Conservation (phyloP, 441 rosid genomes). For the Syzygium malaccense region DNA sequence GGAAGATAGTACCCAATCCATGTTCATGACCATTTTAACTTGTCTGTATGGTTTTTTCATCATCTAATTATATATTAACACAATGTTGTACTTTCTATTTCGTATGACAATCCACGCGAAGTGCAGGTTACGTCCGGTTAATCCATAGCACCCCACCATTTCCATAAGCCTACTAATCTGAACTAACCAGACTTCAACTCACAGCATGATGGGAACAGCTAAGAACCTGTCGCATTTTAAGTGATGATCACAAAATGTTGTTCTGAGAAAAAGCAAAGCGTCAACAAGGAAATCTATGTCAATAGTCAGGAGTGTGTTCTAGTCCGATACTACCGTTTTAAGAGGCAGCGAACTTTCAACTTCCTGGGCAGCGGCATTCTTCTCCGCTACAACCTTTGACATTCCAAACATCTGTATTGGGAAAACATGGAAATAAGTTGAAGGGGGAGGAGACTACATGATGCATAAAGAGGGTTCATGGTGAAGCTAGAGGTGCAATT, state of each 20-base stretch:
- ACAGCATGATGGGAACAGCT: background rate
- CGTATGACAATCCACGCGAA: background rate
- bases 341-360: slow-evolving; percentile 66
- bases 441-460: background rate
- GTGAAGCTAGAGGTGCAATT: background rate
- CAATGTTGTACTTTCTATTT: background rate
- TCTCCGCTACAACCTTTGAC: slow-evolving; percentile 53
- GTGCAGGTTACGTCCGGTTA: background rate
- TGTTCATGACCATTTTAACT: background rate
- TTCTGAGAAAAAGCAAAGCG: background rate
- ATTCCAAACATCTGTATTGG: slow-evolving; percentile 54
- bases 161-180: background rate
- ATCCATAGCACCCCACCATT: background rate
- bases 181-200: background rate
- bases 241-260: background rate
- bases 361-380: slow-evolving; percentile 35
- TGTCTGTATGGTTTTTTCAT: background rate
- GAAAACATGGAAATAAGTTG: background rate
- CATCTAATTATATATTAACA: background rate
- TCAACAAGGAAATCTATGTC: background rate
- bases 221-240: background rate
- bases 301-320: background rate
- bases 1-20: background rate
- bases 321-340: slow-evolving; percentile 40
- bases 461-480: background rate